Percentiles rank a stretch among this genome's conserved stretches.
These are phyloP conservation scores for Cubamyces lactineus DNA, from an alignment of 768 basidiomycete species.

Conservation along the genomic window DNA sequence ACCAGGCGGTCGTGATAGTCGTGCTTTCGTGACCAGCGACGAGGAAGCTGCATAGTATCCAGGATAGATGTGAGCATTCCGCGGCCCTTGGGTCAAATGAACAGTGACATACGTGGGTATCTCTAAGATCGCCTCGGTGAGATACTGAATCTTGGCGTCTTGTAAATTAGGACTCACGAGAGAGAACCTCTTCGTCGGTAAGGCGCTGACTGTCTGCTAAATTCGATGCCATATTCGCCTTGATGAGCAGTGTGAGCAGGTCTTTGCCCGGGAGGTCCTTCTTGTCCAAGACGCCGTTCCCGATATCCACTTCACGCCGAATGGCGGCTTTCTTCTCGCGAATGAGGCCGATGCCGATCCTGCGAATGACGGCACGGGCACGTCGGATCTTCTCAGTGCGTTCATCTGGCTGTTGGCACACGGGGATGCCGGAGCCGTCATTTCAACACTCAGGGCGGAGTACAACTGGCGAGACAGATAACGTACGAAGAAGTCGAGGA, in stretches of 20 bases:
- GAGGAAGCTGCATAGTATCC: constrained; percentile 16
- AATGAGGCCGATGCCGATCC: constrained; percentile 35
- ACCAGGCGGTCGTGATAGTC: constrained; percentile 37
- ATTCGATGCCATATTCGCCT: constrained; percentile 66
- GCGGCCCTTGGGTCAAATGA: background rate
- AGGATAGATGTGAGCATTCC: no score
- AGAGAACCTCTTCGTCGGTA: constrained; percentile 62
- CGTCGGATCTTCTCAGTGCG: background rate
- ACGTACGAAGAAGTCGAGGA: constrained; percentile 28
- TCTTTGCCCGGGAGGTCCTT: constrained; percentile 37
- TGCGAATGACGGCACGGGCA: constrained; percentile 28
- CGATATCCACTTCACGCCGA: background rate
- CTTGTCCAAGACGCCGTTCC: constrained; percentile 36
- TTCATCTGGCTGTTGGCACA: constrained; percentile 9
- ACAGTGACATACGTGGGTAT: constrained; percentile 18
- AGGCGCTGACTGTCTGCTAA: constrained; percentile 55
- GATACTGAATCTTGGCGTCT: background rate
- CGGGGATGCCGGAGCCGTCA: background rate
- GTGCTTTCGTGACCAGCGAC: constrained; percentile 48
- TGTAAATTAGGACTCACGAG: constrained; percentile 49
- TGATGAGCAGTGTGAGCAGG: constrained; percentile 59
- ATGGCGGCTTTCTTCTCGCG: constrained; percentile 39
- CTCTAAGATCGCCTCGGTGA: constrained; percentile 34
- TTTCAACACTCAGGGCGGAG: background rate
- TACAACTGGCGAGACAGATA: background rate